Evolutionary conservation across 352 stramenopile genomes (phyloP), one percentile per base, ranked within the genome.

Genomic region (Globisporangium recalcitrans): DNA sequence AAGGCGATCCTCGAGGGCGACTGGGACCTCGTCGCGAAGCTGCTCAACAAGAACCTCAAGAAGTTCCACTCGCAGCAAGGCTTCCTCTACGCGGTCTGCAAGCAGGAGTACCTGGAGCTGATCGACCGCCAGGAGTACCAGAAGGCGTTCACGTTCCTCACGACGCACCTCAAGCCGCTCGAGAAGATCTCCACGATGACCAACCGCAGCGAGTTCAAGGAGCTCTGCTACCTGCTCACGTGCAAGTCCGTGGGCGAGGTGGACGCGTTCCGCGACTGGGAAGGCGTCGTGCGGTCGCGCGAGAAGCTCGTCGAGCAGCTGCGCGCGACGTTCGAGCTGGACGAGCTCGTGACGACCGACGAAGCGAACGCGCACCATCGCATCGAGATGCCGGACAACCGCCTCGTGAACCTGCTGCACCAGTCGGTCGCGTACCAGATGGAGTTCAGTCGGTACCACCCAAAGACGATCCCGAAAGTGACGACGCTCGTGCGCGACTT

Each of bases 391-490:
- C 83, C 83, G 0, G 78, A 93, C 36, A 83, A 91, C 56, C 82
- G 83, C 13, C 70, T 96, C 6, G 75, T 96, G 48, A 74, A 90
- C 40, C 69, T 96, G 44, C 67, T 95, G 16, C 85, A 94, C 48
- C 87, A 96, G 62, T 87, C 81, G 53, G 86, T 95, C 10, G 85
- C 87, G 8, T 96, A 96, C 67, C 87, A 96, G 61, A 93, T 95
- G 82, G 87, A 96, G 58, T 96, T 96, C 58, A 91, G 82, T 77
- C 78, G 82, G 40, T 94, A 93, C 52, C 84, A 93, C 47, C 85
- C 83, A 1, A 92, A 93, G 60, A 93, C 84, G 2, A 82, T 94
- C 38, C 87, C 87, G 27, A 93, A 92, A 40, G 85, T 96, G 24
- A 79, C 80, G 60, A 93, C 85, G 38, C 67, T 96, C 52, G 68